Evolutionary conservation across 352 stramenopile species (phyloP), one percentile per base, ranked within the genome.

Genomic region (Blastocystis sp.): DNA sequence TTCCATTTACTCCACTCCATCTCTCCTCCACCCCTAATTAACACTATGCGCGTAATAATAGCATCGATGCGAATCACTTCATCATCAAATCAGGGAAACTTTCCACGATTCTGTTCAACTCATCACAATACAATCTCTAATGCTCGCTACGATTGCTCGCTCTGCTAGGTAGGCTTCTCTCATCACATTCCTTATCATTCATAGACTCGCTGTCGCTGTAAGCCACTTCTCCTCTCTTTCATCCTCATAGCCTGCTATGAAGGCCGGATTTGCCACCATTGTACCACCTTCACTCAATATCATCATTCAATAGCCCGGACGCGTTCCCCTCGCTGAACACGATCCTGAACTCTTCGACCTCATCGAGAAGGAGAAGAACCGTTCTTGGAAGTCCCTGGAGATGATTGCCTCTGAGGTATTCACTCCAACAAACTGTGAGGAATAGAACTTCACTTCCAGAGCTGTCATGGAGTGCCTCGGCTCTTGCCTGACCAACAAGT

Each of bases 401-500:
- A 94, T 99, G 71, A 99, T 99, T 91, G 97, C 97, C 14, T 98
- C 95, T 40, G 97, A 99, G 89, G 90, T 91, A 56, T 89, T 48
- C 59, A 40, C 59, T 76, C 61, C 86, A 21, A 62, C 53, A 56
- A 38, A 65, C 48, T 2, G 66, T 89, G 86, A 48, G 59, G 0
- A 23, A 2, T 81, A 89, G 92, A 99, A 99, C 93, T 98, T 99
- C 91, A 98, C 97, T 43, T 98, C 94, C n/a, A 93, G 93, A 52
- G 96, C 96, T 23, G 96, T 99, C 62, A 98, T 99, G 93, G 95
- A 99, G 86, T 98, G 95, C 91, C 93, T 99, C 62, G 97, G 97
- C 88, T 98, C 94, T 86, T 96, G 93, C 84, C 92, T 99, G 19
- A 99, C 97, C 86, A 99, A 99, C 93, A 99, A 99, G 93, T 99